Conservation (phyloP, 441 rosid species). For the Metrosideros polymorpha region DNA sequence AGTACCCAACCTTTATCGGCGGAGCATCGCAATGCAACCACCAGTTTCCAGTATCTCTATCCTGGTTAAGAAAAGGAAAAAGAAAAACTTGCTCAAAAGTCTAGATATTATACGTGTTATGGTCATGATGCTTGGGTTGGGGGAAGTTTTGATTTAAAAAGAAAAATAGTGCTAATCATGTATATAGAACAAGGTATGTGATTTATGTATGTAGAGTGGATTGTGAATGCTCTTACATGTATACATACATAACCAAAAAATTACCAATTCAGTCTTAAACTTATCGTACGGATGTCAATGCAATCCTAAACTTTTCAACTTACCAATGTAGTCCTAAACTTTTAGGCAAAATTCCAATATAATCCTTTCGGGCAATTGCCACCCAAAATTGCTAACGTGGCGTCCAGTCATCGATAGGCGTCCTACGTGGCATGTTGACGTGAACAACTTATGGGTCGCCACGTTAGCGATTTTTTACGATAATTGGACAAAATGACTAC, state of each 20-base stretch:
- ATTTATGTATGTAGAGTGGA: background rate
- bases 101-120: background rate
- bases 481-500: background rate
- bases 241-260: fast-evolving
- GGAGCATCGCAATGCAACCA: background rate
- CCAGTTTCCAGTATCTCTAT: background rate
- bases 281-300: fast-evolving
- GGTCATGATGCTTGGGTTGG: background rate
- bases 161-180: background rate
- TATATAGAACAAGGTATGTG: background rate
- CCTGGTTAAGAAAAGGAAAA: background rate
- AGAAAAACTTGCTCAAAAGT: background rate
- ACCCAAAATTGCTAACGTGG: fast-evolving
- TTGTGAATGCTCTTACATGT: background rate
- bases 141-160: background rate
- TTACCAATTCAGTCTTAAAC: fast-evolving
- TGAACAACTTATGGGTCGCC: background rate
- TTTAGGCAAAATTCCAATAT: fast-evolving
- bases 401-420: fast-evolving
- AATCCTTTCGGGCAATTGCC: fast-evolving
- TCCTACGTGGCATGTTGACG: fast-evolving
- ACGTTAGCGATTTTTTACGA: fast-evolving
- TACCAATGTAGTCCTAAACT: background rate
- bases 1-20: background rate
- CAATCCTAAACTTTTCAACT: background rate